Evolutionary conservation across 768 basidiomycete species (phyloP).

Genomic region (Xerocomellus amylosporus): DNA sequence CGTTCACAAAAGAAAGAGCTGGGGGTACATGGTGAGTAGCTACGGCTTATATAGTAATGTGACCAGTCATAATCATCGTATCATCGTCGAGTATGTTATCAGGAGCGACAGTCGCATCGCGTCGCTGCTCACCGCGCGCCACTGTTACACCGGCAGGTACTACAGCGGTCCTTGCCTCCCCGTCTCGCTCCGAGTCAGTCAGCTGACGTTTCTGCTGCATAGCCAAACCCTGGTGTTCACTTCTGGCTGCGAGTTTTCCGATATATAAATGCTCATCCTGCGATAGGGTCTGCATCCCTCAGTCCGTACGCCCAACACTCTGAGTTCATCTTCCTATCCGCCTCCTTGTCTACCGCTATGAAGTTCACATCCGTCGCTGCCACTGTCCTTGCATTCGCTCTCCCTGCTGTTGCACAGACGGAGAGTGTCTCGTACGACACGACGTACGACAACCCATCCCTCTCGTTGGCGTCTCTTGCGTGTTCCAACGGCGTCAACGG

Average conservation of each 20-base stretch:
- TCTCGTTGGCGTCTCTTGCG: constrained; percentile 22
- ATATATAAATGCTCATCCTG: constrained; percentile 14
- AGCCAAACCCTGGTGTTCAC: not conserved
- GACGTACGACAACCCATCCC: constrained; percentile 27
- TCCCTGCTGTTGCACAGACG: constrained; percentile 18
- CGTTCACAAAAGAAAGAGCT: too few relatives aligned
- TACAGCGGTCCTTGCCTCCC: not conserved
- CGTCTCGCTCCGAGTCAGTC: not conserved
- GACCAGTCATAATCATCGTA: too few relatives aligned
- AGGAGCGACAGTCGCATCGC: too few relatives aligned
- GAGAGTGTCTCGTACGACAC: constrained; percentile 29
- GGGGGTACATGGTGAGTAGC: too few relatives aligned
- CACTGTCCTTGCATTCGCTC: constrained; percentile 10
- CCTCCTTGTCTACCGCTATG: constrained; percentile 16
- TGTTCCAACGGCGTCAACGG: constrained; percentile 34
- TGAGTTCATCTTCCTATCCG: not conserved
- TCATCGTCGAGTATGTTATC: too few relatives aligned
- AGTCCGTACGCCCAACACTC: not conserved
- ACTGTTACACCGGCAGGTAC: too few relatives aligned
- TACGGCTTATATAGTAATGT: too few relatives aligned
- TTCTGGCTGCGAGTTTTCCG: not conserved
- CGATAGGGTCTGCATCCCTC: not conserved
- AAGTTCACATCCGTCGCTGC: constrained; percentile 20
- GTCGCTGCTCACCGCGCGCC: too few relatives aligned
- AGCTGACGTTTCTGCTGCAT: constrained; percentile 2